Base-by-base conservation (phyloP, 2,329 filamentous ascomycete species). In the Penicillium oxalicum region DNA sequence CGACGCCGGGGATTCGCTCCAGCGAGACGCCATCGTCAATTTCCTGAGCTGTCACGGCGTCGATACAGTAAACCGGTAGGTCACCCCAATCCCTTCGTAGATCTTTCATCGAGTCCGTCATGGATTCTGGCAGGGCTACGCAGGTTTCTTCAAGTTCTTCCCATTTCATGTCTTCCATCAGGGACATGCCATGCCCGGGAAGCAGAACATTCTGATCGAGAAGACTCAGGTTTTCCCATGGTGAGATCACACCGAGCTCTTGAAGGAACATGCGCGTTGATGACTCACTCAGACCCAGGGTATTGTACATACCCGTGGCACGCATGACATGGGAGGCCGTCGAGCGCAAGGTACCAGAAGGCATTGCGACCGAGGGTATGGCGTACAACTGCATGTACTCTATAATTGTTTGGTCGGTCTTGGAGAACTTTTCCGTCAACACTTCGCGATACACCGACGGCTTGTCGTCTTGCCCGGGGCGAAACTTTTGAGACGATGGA, bases 11-110 rank as follows among this genome's bases (percentile, higher is more conserved):
- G 29, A 78, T 64, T 18, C 63, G 66, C 58, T 82, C 77, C 12
- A 84, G 59, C 0, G 81, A 84, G 4, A 84, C 66, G 2, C 79
- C 82, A 56, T 85, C 82, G 52, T 85, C 82, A 49, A 83, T 81
- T 56, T 84, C 80, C 33, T 75, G 68, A 3, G 82, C 77, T 7
- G 63, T 66, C 3, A 66, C 64, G 53, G 70, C 70, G 53, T 85
- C 82, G 39, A 85, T 77, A 59, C 80, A 83, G 59, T 80, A 84
- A 1, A 83, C 76, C 0, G 75, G 74, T 37, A 81, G 57, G 35
- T 76, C 64, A 5, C 75, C 75, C 76, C 79, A 83, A 56, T 84
- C 79, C 26, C 71, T 76, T 25, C 82, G 75, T 26, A 81, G 53
- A 40, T 71, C 60, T n/a, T 69, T 66, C 80, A 84, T 82, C 2